Base-by-base conservation (phyloP, 2,329 filamentous ascomycete species). In the Aspergillus carbonarius region DNA sequence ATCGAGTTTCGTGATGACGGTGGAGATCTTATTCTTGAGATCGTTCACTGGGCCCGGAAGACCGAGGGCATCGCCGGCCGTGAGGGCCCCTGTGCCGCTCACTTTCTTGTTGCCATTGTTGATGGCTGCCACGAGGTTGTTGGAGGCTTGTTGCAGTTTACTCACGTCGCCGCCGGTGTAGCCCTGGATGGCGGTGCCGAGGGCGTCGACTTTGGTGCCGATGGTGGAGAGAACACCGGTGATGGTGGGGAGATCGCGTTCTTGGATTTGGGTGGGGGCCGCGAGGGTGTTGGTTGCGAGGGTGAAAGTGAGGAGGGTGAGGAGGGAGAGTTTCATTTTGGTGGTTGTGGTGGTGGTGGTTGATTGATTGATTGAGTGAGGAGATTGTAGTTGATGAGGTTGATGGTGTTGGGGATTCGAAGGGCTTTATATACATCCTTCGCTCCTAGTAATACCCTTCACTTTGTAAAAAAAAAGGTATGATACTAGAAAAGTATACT, bases 161-260 rank as follows among this genome's bases (percentile, higher is more conserved):
- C n/a, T 23, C 18, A 55, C 53, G 47, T 58, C 48, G 17, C 59
- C 61, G 6, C 59, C 61, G 5, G 37, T 54, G 55, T 60, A 55
- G 20, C 50, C 34, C 13, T 60, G 50, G 39, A 61, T 48, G 15
- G 58, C 60, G 1, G 54, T 32, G 34, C 57, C 55, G 7, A 63
- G 60, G 23, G 57, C 39, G 32, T 58, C 50, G 32, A 63, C 61
- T 25, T 63, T 59, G 54, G 35, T 39, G 37, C 58, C 49, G 17
- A 63, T 63, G 32, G 54, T 49, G 48, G 54, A 51, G 18, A 63
- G 54, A 37, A 62, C 55, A 5, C 54, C 47, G 5, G 54, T 59
- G 18, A 63, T 34, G 20, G 61, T 46, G n/a, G 60, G 51, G 39
- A 59, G 51, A 37, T 63, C 61, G 34, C 60, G 57, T 37, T 63